phyloP scores from a whole-genome alignment of 768 basidiomycete genomes.

The Termitomyces sp. region DNA sequence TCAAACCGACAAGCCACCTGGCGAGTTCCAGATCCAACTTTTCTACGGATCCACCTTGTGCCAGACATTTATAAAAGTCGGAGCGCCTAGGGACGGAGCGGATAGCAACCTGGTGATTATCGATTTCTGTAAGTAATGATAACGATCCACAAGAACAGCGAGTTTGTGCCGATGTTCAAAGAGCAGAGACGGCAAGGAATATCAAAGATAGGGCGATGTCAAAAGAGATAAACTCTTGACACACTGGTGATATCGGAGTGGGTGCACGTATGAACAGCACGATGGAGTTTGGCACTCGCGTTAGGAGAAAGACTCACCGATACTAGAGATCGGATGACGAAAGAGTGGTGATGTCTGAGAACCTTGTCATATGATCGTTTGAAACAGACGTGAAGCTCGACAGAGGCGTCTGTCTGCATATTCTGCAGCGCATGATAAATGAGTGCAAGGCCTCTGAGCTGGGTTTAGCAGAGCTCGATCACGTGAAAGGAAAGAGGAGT shows the following conservation, averaged over 20 bases:
- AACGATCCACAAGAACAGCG: too few species aligned
- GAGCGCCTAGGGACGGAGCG: slow-evolving; percentile 57
- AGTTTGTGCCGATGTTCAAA: not conserved
- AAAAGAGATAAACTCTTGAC: not conserved
- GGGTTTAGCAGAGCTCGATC: slow-evolving; percentile 1
- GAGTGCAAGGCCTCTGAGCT: slow-evolving; percentile 59
- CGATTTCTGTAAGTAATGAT: not conserved
- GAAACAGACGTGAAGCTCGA: slow-evolving; percentile 67
- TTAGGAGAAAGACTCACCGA: slow-evolving; percentile 37
- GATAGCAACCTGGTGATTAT: slow-evolving; percentile 44
- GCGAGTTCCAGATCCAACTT: slow-evolving; percentile 52
- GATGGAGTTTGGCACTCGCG: slow-evolving; percentile 10
- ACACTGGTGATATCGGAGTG: not conserved
- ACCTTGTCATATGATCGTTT: slow-evolving; percentile 68
- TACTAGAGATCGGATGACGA: slow-evolving; percentile 63
- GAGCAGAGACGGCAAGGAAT: not conserved
- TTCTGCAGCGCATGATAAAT: slow-evolving; percentile 66
- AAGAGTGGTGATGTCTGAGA: slow-evolving; percentile 62
- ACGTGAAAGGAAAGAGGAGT: not conserved
- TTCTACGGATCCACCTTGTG: slow-evolving; percentile 53
- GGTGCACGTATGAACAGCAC: slow-evolving; percentile 1
- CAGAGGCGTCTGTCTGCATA: slow-evolving; percentile 50
- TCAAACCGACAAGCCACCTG: slow-evolving; percentile 61
- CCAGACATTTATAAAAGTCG: slow-evolving; percentile 62
- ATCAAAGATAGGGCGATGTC: not conserved